A percentile compares a stretch with the other conserved stretches of the same genome.
These are phyloP conservation scores for Sabuloglossum arenarium DNA, from an alignment of 495 filamentous ascomycete species.

Conservation along the genomic window DNA sequence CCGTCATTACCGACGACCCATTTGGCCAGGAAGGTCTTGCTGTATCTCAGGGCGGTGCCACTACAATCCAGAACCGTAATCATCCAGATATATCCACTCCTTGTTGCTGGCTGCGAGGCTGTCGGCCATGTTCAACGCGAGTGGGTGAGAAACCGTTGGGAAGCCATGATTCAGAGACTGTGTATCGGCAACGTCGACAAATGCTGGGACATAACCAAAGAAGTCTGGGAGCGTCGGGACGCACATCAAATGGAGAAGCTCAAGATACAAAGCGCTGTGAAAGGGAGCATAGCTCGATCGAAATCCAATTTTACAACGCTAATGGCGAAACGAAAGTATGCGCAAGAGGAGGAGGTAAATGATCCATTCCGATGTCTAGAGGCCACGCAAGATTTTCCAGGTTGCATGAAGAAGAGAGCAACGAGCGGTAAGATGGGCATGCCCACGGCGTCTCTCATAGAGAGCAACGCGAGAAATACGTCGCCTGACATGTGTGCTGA, in stretches of 20 bases:
- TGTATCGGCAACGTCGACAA: slow-evolving; percentile 53
- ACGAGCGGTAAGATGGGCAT: background rate
- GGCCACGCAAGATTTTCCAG: background rate
- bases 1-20: slow-evolving; percentile 33
- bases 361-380: background rate
- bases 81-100: slow-evolving; percentile 56
- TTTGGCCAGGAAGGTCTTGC: slow-evolving; percentile 40
- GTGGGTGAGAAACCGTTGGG: slow-evolving; percentile 53
- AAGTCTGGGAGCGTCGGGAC: slow-evolving; percentile 35
- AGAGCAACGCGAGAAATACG: background rate
- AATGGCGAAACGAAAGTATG: background rate
- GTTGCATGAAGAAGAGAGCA: background rate
- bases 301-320: background rate
- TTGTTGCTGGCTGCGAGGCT: slow-evolving; percentile 53
- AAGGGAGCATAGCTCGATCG: background rate
- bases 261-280: background rate
- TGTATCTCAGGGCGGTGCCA: slow-evolving; percentile 42
- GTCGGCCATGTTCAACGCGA: slow-evolving; percentile 35
- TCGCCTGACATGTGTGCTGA: background rate
- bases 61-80: slow-evolving; percentile 42
- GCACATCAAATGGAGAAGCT: slow-evolving; percentile 8
- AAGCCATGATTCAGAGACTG: slow-evolving; percentile 37
- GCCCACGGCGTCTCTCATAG: background rate
- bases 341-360: background rate
- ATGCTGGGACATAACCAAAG: slow-evolving; percentile 32